Percentiles rank a stretch among this genome's conserved stretches.
Evolutionary conservation across 2,329 filamentous ascomycete genomes (phyloP).

Genomic region (Sarocladiaceae sp.): DNA sequence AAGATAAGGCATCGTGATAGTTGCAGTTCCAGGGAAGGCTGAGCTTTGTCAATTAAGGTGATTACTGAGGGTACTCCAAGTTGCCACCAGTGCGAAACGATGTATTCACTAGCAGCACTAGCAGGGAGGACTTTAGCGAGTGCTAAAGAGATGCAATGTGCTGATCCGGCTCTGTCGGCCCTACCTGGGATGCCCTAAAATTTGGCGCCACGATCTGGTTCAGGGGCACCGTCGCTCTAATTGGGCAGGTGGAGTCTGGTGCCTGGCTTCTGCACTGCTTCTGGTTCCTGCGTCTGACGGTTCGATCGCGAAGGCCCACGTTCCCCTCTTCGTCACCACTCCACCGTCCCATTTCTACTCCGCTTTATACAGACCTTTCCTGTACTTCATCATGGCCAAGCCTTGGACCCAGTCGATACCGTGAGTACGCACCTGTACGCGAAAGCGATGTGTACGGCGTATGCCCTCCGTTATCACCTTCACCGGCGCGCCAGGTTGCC

Average conservation of each 20-base stretch:
- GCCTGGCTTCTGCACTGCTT: neutral
- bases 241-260: neutral
- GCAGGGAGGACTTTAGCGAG: no score
- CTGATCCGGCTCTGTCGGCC: constrained; percentile 7
- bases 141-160: no score
- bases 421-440: no score
- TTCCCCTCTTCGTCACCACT: neutral
- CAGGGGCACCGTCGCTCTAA: neutral
- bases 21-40: no score
- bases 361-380: neutral
- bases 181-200: neutral
- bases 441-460: no score
- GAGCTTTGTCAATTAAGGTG: no score
- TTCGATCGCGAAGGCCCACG: neutral
- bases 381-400: neutral
- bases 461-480: no score
- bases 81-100: no score
- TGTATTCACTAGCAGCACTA: no score
- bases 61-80: no score
- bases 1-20: no score
- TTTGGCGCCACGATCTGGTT: neutral
- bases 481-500: no score
- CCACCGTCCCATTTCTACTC: neutral
- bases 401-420: neutral
- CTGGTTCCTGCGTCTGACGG: neutral